Evolutionary conservation across 495 filamentous ascomycete genomes (phyloP).

Genomic region (Hyaloscypha bicolor): DNA sequence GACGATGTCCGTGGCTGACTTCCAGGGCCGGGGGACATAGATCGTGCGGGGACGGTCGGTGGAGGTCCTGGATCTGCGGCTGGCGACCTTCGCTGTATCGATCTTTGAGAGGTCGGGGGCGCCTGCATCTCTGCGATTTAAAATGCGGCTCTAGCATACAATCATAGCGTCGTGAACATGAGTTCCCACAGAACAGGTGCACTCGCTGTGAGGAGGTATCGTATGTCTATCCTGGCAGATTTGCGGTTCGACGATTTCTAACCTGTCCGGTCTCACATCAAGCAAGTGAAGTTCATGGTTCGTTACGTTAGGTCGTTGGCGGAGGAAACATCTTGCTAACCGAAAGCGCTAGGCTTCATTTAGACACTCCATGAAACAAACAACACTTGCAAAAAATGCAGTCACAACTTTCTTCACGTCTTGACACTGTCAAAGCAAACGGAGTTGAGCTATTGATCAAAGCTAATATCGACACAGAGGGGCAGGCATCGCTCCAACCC

Average conservation of each 20-base stretch:
- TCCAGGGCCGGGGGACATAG: conserved; percentile 44
- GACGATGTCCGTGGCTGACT: conserved; percentile 47
- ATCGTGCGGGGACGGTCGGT: conserved; percentile 50
- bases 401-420: neutral
- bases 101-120: conserved; percentile 28
- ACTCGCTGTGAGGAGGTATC: neutral
- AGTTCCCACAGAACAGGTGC: neutral
- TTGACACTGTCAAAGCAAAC: neutral
- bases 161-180: conserved; percentile 13
- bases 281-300: too few relatives aligned
- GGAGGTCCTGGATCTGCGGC: conserved; percentile 47
- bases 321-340: too few relatives aligned
- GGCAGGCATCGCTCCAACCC: neutral
- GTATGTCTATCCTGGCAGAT: neutral
- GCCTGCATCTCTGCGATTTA: conserved; percentile 25
- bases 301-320: too few relatives aligned
- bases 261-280: too few relatives aligned
- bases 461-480: neutral
- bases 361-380: neutral
- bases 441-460: neutral
- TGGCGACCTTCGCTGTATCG: conserved; percentile 46
- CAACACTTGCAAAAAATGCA: neutral
- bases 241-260: neutral
- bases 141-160: conserved; percentile 15
- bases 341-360: too few relatives aligned